Evolutionary conservation across 768 basidiomycete genomes (phyloP).

Genomic region (Boletus fagicola): DNA sequence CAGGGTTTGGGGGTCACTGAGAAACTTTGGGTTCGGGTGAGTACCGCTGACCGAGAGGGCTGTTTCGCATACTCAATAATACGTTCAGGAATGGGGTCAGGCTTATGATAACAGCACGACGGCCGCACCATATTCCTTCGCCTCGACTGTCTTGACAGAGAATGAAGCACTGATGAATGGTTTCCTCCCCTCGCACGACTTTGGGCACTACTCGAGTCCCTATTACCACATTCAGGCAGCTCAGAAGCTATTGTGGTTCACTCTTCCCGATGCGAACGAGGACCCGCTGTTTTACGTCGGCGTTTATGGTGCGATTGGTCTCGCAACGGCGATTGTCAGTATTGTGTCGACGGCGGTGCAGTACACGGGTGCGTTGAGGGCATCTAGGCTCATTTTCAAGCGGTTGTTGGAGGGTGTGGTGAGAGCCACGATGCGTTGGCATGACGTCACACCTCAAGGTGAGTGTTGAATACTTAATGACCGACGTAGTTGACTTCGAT

Average conservation of each 20-base stretch:
- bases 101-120: conserved; percentile 20
- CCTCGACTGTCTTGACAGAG: conserved; percentile 24
- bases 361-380: conserved; percentile 50
- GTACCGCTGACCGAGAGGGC: neutral
- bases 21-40: conserved; percentile 33
- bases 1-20: conserved; percentile 29
- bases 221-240: conserved; percentile 16
- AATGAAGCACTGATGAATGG: conserved; percentile 31
- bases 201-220: conserved; percentile 15
- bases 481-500: neutral
- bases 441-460: conserved; percentile 82
- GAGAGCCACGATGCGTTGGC: conserved; percentile 81
- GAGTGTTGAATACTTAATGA: neutral
- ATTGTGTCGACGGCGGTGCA: conserved; percentile 50
- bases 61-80: neutral
- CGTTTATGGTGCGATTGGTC: conserved; percentile 61
- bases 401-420: conserved; percentile 68
- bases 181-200: conserved; percentile 20
- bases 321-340: conserved; percentile 46
- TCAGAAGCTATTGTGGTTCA: conserved; percentile 16
- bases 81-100: conserved; percentile 28
- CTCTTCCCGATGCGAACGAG: conserved; percentile 48
- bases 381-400: conserved; percentile 39
- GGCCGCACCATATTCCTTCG: conserved; percentile 15
- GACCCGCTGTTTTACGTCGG: conserved; percentile 73